These are phyloP conservation scores for Russula griseocarnosa DNA, from an alignment of 768 basidiomycete genomes.

Conservation along the genomic window DNA sequence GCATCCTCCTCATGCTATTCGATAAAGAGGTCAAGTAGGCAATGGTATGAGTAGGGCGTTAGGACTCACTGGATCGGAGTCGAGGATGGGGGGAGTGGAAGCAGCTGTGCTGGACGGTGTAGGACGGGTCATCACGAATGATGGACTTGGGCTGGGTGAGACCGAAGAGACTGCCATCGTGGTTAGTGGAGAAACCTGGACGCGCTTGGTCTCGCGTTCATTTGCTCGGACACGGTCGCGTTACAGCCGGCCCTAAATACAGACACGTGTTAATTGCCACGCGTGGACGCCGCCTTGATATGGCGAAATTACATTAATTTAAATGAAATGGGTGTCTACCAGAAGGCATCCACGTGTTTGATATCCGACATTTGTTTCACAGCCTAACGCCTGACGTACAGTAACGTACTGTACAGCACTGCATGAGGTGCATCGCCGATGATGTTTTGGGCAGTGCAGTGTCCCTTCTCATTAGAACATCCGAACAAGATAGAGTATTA, in stretches of 20 bases:
- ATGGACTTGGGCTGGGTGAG: conserved; percentile 14
- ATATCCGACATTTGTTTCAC: not conserved
- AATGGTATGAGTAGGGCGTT: not conserved
- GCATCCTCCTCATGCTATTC: conserved; percentile 47
- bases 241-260: conserved; percentile 26
- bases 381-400: not conserved
- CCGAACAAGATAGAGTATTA: no score
- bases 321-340: no score
- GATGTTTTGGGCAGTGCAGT: not conserved
- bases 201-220: conserved; percentile 2
- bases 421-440: not conserved
- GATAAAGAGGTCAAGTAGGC: not conserved
- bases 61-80: conserved; percentile 21
- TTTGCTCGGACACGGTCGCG: conserved; percentile 9
- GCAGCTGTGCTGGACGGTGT: conserved; percentile 16
- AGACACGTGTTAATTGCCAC: not conserved
- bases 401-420: no score
- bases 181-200: not conserved
- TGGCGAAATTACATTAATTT: not conserved
- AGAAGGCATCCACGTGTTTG: not conserved
- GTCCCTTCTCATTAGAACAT: not conserved
- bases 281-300: not conserved
- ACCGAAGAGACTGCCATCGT: conserved; percentile 8
- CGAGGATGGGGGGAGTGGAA: conserved; percentile 12
- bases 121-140: conserved; percentile 12